These are phyloP conservation scores for Phytophthora podocarpi DNA, from an alignment of 352 stramenopile species.

Conservation along the genomic window DNA sequence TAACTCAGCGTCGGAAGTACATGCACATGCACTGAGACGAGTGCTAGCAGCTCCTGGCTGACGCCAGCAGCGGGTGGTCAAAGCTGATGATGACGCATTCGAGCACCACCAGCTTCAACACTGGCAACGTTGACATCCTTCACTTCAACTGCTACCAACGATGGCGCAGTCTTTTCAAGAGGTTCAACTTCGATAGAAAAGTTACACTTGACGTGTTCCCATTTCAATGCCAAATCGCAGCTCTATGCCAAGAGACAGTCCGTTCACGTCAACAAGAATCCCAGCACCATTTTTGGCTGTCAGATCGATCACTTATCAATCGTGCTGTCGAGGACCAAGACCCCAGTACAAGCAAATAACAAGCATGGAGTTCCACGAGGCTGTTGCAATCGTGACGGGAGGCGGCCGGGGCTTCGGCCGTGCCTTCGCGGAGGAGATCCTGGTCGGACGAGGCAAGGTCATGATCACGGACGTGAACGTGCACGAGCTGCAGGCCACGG, in stretches of 20 bases:
- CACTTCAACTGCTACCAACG: constrained; percentile 13
- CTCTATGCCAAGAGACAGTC: constrained; percentile 8
- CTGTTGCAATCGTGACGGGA: constrained; percentile 75
- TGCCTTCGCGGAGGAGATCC: constrained; percentile 66
- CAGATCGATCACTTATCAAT: constrained; percentile 34
- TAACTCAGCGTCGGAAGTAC: no score
- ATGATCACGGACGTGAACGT: constrained; percentile 84
- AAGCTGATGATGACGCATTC: constrained; percentile 30
- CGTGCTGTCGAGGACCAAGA: neutral
- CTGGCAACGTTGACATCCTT: neutral
- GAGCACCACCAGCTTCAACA: constrained; percentile 20
- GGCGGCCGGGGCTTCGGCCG: constrained; percentile 67
- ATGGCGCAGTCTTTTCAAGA: neutral
- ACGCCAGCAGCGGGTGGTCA: no score
- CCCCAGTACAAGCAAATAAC: no score
- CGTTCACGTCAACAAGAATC: constrained; percentile 32
- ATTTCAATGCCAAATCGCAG: neutral
- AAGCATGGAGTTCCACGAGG: constrained; percentile 67
- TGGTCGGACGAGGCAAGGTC: constrained; percentile 54
- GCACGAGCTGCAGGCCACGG: constrained; percentile 58
- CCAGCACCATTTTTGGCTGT: neutral
- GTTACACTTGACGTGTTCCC: neutral
- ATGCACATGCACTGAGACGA: no score
- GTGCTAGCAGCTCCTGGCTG: no score
- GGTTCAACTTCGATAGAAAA: constrained; percentile 5